These are phyloP conservation scores for Colletotrichum tofieldiae DNA, from an alignment of 2,329 filamentous ascomycete genomes.

Conservation along the genomic window DNA sequence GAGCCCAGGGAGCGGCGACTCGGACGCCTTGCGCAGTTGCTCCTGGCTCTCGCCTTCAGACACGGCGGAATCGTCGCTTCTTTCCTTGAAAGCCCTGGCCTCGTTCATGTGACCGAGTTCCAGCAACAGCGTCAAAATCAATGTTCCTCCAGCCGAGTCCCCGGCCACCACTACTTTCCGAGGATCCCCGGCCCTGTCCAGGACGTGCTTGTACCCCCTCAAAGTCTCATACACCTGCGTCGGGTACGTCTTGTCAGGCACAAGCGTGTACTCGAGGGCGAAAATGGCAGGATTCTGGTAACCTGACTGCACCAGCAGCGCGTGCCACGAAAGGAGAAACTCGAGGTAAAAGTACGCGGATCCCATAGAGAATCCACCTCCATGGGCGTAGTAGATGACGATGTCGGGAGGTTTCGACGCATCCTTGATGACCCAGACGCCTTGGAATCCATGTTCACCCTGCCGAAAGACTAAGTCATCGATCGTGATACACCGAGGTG, in stretches of 20 bases:
- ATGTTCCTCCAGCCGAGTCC: conserved; percentile 84
- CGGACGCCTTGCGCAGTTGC: conserved; percentile 32
- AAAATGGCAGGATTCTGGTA: conserved; percentile 85
- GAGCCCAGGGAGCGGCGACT: conserved; percentile 59
- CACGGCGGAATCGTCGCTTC: conserved; percentile 33
- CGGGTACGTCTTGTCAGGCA: conserved; percentile 82
- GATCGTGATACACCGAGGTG: neutral
- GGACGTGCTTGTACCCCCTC: conserved; percentile 79
- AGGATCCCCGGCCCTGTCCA: conserved; percentile 71
- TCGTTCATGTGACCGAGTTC: conserved; percentile 69
- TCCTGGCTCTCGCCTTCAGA: conserved; percentile 33
- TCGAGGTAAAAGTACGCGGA: conserved; percentile 89
- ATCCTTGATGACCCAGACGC: conserved; percentile 80
- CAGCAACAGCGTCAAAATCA: conserved; percentile 81
- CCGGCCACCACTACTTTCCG: conserved; percentile 80
- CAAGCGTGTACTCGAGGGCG: conserved; percentile 84
- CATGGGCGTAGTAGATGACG: conserved; percentile 87
- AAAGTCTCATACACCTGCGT: conserved; percentile 80
- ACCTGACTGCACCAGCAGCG: conserved; percentile 74
- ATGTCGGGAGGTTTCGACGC: conserved; percentile 76
- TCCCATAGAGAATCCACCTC: conserved; percentile 88
- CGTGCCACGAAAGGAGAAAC: conserved; percentile 82
- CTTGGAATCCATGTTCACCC: conserved; percentile 59
- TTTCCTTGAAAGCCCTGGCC: conserved; percentile 35
- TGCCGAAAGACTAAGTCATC: conserved; percentile 21